Conservation (phyloP, 1,139 yeast species). For the Pneumocystis jirovecii region DNA sequence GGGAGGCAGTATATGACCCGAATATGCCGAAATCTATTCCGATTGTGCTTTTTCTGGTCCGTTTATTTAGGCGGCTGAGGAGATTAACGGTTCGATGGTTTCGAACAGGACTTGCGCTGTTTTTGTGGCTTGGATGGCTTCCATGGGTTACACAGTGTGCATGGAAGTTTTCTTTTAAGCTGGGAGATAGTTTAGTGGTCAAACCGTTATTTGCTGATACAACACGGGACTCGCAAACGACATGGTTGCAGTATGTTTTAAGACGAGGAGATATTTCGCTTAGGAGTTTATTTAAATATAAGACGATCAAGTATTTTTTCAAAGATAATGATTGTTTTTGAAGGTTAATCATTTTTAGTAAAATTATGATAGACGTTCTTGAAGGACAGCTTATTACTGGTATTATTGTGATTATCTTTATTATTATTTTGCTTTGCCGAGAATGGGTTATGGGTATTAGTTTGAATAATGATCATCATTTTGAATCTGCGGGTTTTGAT, state of each 20-base stretch:
- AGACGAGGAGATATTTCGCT: not conserved
- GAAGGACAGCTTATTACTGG: slow-evolving; percentile 24
- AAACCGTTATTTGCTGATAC: not conserved
- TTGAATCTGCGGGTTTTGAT: not conserved
- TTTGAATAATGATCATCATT: not conserved
- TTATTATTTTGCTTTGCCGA: slow-evolving; percentile 23
- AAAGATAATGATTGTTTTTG: not conserved
- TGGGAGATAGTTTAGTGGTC: not conserved
- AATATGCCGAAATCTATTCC: slow-evolving; percentile 9
- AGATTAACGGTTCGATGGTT: not conserved
- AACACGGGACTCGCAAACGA: not conserved
- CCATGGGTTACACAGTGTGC: not conserved
- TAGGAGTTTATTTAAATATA: not conserved
- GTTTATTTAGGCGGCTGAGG: not conserved
- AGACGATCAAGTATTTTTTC: not conserved
- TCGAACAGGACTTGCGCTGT: slow-evolving; percentile 3
- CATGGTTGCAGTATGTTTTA: not conserved
- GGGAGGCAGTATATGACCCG: slow-evolving; percentile 4
- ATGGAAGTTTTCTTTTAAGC: not conserved
- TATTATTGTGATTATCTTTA: slow-evolving; percentile 18
- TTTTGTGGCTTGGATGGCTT: slow-evolving; percentile 8
- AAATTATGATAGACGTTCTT: slow-evolving; percentile 16
- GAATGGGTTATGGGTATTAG: slow-evolving; percentile 24
- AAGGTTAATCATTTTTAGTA: not conserved
- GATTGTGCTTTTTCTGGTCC: not conserved